Conservation (phyloP, 2,329 filamentous ascomycete species). For the Bipolaris cookei region DNA sequence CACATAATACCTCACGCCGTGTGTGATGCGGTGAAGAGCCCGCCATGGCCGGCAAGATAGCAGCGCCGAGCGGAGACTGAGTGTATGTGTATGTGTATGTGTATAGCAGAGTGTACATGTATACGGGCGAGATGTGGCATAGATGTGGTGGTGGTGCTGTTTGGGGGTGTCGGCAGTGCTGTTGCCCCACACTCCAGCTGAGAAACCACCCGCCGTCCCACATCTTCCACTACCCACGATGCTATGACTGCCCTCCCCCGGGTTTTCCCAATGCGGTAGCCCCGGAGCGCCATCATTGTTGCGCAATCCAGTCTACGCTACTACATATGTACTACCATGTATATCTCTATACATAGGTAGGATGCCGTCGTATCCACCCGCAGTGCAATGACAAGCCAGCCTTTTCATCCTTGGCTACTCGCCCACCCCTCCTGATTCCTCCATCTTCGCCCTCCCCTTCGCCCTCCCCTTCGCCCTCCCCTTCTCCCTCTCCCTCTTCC, state of each 20-base stretch:
- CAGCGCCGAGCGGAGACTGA: no score
- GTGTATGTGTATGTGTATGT: no score
- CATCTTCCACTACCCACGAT: conserved; percentile 7
- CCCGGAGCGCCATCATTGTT: conserved; percentile 5
- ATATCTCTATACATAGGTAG: no score
- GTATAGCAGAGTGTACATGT: no score
- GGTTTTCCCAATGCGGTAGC: conserved; percentile 12
- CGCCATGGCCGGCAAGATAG: neutral
- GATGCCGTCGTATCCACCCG: no score
- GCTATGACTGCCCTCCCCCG: neutral
- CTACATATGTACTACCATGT: no score
- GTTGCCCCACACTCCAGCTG: conserved; percentile 10
- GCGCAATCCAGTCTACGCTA: neutral
- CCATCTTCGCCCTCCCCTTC: neutral
- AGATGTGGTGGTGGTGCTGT: conserved; percentile 6
- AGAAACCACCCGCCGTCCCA: conserved; percentile 1
- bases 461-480: neutral
- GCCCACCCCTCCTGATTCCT: neutral
- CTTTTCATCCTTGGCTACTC: neutral
- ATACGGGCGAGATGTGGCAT: neutral
- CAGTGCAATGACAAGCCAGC: neutral
- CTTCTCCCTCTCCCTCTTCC: neutral
- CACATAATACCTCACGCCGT: neutral
- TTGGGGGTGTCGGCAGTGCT: conserved; percentile 2
- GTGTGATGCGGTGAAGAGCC: no score